phyloP scores from a whole-genome alignment of 768 basidiomycete genomes.

The Cantharellus anzutake region DNA sequence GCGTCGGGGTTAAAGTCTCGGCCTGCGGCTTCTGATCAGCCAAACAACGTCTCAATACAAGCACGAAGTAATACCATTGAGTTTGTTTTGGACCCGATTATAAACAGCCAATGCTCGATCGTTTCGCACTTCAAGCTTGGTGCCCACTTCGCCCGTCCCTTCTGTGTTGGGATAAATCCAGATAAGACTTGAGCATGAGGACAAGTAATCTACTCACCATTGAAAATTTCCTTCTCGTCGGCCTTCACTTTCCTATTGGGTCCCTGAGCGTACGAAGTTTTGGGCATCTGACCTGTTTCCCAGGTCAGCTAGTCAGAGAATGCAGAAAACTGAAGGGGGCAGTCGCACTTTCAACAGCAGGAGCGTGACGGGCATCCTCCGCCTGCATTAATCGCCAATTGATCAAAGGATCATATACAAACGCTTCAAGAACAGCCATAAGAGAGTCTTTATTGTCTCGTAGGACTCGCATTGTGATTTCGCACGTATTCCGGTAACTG shows the following conservation, averaged over 20 bases:
- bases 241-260: slow-evolving; percentile 68
- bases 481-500: slow-evolving; percentile 87
- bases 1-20: slow-evolving; percentile 83
- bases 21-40: slow-evolving; percentile 26
- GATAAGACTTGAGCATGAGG: not conserved
- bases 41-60: not conserved
- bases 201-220: slow-evolving; percentile 31
- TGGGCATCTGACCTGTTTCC: slow-evolving; percentile 37
- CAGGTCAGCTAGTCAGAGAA: slow-evolving; percentile 15
- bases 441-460: slow-evolving; percentile 97
- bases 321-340: slow-evolving; percentile 5
- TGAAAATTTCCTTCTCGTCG: slow-evolving; percentile 88
- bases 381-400: slow-evolving; percentile 89
- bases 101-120: slow-evolving; percentile 80
- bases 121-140: slow-evolving; percentile 73
- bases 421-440: slow-evolving; percentile 96
- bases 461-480: slow-evolving; percentile 92
- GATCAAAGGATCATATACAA: slow-evolving; percentile 95
- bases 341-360: slow-evolving; percentile 7
- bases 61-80: slow-evolving; percentile 43
- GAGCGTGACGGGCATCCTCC: slow-evolving; percentile 21
- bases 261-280: slow-evolving; percentile 53
- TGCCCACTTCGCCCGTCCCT: slow-evolving; percentile 32
- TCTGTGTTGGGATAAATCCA: slow-evolving; percentile 14
- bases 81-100: slow-evolving; percentile 85